phyloP scores from a whole-genome alignment of 2,329 filamentous ascomycete genomes.

The Colletotrichum australisinense region DNA sequence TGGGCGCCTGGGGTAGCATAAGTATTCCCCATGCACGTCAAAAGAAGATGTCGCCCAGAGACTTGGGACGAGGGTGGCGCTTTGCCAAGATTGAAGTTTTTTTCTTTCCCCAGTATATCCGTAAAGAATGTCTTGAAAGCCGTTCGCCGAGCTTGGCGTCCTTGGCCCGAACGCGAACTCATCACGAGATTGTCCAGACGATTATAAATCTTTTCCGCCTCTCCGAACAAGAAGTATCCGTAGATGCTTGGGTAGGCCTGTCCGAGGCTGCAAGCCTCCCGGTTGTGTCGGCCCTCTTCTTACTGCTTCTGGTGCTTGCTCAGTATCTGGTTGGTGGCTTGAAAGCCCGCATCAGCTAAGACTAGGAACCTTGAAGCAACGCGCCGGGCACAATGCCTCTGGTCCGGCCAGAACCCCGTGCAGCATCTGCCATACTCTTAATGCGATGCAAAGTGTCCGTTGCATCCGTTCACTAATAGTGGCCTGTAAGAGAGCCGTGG shows the following conservation, averaged over 20 bases:
- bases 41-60: neutral
- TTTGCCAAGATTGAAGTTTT: slow-evolving; percentile 2
- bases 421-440: no score
- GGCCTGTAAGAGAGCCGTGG: neutral
- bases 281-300: neutral
- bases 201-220: neutral
- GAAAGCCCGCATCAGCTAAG: neutral
- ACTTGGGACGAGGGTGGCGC: neutral
- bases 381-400: neutral
- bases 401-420: neutral
- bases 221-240: neutral
- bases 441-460: neutral
- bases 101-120: neutral
- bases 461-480: neutral
- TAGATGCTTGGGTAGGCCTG: neutral
- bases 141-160: slow-evolving; percentile 5
- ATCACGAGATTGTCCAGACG: neutral
- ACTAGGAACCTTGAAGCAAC: neutral
- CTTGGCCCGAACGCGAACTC: neutral
- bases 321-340: slow-evolving; percentile 1
- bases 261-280: neutral
- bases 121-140: neutral
- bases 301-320: neutral
- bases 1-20: neutral
- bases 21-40: neutral